Percentiles rank a stretch among this genome's conserved stretches.
Conservation (phyloP, 768 basidiomycete genomes). For the Ramaria sp. region DNA sequence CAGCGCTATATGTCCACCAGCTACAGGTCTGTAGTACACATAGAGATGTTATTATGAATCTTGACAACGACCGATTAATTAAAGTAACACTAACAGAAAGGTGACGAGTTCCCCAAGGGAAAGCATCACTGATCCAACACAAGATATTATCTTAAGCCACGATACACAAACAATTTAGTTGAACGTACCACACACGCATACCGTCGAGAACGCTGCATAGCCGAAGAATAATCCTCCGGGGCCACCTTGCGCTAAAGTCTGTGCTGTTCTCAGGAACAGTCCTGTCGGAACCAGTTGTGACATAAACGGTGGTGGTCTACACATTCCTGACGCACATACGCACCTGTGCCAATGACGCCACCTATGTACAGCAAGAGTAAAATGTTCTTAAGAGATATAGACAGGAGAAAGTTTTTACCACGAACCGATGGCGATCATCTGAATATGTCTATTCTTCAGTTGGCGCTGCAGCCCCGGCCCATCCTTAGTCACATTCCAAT, state of each 20-base stretch:
- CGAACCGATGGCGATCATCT: neutral
- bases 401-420: neutral
- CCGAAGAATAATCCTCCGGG: constrained; percentile 70
- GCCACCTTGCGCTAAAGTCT: constrained; percentile 41
- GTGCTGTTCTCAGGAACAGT: constrained; percentile 42
- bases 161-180: neutral
- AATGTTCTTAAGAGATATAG: neutral
- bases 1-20: constrained; percentile 72
- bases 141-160: neutral
- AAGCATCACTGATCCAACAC: constrained; percentile 9
- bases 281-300: no score
- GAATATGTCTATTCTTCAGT: neutral
- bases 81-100: constrained; percentile 37
- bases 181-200: constrained; percentile 46
- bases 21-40: constrained; percentile 33
- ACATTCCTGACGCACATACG: no score
- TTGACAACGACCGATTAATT: neutral
- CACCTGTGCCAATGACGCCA: neutral
- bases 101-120: constrained; percentile 58
- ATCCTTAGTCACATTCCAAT: neutral
- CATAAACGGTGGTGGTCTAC: no score
- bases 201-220: constrained; percentile 48
- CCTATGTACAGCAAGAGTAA: neutral
- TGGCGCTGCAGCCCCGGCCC: neutral
- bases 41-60: neutral